phyloP scores from a whole-genome alignment of 2,329 filamentous ascomycete genomes.

The Diaporthe destruens region DNA sequence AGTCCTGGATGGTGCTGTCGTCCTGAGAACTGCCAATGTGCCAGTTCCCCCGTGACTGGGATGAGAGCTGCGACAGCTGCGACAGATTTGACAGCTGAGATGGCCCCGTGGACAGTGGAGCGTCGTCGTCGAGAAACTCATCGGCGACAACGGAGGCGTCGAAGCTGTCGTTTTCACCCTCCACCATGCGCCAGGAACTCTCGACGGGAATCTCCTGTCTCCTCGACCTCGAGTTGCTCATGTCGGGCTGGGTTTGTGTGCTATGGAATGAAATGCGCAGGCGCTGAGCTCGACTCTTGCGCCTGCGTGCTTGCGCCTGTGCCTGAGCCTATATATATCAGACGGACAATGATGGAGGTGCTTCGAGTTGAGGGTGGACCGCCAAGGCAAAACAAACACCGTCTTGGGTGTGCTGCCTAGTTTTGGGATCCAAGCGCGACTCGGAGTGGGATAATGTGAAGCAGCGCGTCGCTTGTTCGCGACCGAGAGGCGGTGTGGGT shows the following conservation, averaged over 20 bases:
- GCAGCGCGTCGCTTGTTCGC: slow-evolving; percentile 9
- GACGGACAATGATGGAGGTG: background rate
- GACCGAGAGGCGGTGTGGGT: slow-evolving; percentile 21
- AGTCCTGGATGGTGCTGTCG: slow-evolving; percentile 64
- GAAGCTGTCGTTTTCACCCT: slow-evolving; percentile 72
- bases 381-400: slow-evolving; percentile 31
- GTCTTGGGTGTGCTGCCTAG: slow-evolving; percentile 36
- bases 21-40: slow-evolving; percentile 65
- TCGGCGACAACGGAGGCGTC: slow-evolving; percentile 66
- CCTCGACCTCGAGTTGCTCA: slow-evolving; percentile 38
- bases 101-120: slow-evolving; percentile 57
- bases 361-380: background rate
- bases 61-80: slow-evolving; percentile 47
- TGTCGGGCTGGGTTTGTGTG: background rate
- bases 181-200: slow-evolving; percentile 72
- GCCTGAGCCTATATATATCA: slow-evolving; percentile 1
- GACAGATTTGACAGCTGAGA: slow-evolving; percentile 58
- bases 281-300: slow-evolving; percentile 1
- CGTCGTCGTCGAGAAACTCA: slow-evolving; percentile 56
- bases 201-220: slow-evolving; percentile 58
- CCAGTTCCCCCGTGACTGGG: slow-evolving; percentile 50
- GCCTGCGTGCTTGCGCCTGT: background rate
- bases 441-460: slow-evolving; percentile 3
- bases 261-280: background rate
- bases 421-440: slow-evolving; percentile 1